Evolutionary conservation across 139 green algal species (phyloP).

Genomic region (Penium margaritaceum): DNA sequence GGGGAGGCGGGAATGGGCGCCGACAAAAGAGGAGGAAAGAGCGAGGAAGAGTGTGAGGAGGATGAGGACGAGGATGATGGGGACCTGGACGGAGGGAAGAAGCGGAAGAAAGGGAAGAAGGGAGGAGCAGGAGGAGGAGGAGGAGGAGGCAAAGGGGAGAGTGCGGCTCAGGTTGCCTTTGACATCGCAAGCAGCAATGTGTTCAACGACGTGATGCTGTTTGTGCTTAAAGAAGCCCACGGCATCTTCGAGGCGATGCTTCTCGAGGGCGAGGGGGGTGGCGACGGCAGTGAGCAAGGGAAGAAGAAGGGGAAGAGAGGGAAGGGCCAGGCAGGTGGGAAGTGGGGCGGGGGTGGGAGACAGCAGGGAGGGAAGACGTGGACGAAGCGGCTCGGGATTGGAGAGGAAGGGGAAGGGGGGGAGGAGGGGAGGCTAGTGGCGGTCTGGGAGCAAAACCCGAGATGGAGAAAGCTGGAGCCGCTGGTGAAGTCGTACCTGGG

Average conservation of each 20-base stretch:
- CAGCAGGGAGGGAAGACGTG: conserved; percentile 8
- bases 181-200: conserved; percentile 60
- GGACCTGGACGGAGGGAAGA: no score
- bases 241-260: conserved; percentile 67
- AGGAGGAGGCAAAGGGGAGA: conserved; percentile 14
- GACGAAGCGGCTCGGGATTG: background rate
- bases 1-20: conserved; percentile 13
- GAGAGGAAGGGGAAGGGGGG: conserved; percentile 3
- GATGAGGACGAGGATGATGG: background rate
- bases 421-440: background rate
- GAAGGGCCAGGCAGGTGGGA: background rate
- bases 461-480: conserved; percentile 69
- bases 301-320: background rate
- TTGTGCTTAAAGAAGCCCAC: conserved; percentile 74
- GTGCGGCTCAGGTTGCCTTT: background rate
- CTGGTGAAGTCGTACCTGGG: conserved; percentile 82
- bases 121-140: conserved; percentile 28
- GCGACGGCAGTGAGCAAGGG: background rate
- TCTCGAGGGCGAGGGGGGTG: conserved; percentile 10
- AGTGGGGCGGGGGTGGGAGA: background rate
- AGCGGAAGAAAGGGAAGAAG: no score
- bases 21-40: background rate
- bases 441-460: background rate
- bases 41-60: background rate
- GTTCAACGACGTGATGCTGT: conserved; percentile 78